Conservation (phyloP, 192 early-diverging fungal species). For the Coemansia sp. region DNA sequence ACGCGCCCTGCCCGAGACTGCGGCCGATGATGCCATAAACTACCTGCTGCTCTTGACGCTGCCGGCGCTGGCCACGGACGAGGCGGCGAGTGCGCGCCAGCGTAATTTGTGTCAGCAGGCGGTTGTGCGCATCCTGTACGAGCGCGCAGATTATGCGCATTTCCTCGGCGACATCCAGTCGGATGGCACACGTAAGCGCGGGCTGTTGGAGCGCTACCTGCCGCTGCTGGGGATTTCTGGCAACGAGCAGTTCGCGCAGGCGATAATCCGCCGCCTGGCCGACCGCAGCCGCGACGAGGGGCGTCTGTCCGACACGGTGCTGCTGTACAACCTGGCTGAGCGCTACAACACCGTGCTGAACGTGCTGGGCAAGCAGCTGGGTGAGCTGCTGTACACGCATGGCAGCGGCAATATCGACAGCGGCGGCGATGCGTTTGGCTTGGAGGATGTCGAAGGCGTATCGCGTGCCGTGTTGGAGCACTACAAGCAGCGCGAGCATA, state of each 20-base stretch:
- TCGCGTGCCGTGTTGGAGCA: slow-evolving; percentile 50
- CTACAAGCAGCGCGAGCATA: slow-evolving; percentile 53
- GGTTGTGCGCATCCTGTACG: slow-evolving; percentile 55
- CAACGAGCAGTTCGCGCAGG: slow-evolving; percentile 61
- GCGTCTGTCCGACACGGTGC: slow-evolving; percentile 67
- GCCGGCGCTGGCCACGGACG: background rate
- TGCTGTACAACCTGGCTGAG: slow-evolving; percentile 74
- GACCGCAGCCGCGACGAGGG: slow-evolving; percentile 69
- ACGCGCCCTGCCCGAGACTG: slow-evolving; percentile 22
- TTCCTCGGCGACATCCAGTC: slow-evolving; percentile 58
- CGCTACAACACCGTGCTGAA: slow-evolving; percentile 73
- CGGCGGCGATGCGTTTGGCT: slow-evolving; percentile 15
- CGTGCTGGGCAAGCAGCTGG: slow-evolving; percentile 66
- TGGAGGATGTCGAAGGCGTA: slow-evolving; percentile 50
- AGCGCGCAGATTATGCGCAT: slow-evolving; percentile 56
- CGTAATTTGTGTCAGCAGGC: slow-evolving; percentile 26
- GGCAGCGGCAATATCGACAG: background rate
- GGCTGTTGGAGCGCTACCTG: slow-evolving; percentile 68
- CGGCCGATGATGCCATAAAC: slow-evolving; percentile 32
- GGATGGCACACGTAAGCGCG: slow-evolving; percentile 47
- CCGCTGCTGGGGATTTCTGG: slow-evolving; percentile 60
- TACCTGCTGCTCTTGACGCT: slow-evolving; percentile 47
- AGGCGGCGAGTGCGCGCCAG: slow-evolving; percentile 6
- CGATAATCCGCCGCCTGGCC: slow-evolving; percentile 67
- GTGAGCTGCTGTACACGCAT: slow-evolving; percentile 54